phyloP scores from a whole-genome alignment of 2,329 filamentous ascomycete species.

The Aureobasidium namibiae region DNA sequence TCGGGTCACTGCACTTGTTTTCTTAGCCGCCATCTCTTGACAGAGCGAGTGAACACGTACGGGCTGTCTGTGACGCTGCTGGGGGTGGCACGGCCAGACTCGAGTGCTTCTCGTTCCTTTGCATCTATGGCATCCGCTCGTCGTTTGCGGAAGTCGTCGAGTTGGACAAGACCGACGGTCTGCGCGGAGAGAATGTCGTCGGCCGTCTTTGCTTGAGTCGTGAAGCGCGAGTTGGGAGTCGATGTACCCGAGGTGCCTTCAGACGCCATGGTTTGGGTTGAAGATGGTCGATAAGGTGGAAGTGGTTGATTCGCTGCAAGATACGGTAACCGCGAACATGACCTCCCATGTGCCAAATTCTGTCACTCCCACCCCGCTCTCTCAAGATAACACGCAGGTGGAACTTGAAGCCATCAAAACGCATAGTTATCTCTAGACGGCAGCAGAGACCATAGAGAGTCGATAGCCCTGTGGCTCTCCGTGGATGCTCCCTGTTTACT shows the following conservation, averaged over 20 bases:
- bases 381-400: too few relatives aligned
- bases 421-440: too few relatives aligned
- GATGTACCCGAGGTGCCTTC: constrained; percentile 15
- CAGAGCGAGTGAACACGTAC: constrained; percentile 23
- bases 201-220: constrained; percentile 65
- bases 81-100: constrained; percentile 28
- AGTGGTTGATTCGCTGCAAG: not conserved
- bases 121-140: constrained; percentile 89
- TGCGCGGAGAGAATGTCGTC: constrained; percentile 76
- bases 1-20: constrained; percentile 49
- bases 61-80: constrained; percentile 50
- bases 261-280: constrained; percentile 15
- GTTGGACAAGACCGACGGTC: constrained; percentile 82
- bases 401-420: too few relatives aligned
- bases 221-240: constrained; percentile 51
- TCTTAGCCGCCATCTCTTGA: constrained; percentile 37
- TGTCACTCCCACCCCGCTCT: too few relatives aligned
- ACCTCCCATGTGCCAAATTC: too few relatives aligned
- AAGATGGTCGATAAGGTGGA: not conserved
- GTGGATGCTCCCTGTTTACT: too few relatives aligned
- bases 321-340: not conserved
- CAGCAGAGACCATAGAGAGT: too few relatives aligned
- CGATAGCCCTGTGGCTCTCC: too few relatives aligned
- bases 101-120: constrained; percentile 37
- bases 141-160: constrained; percentile 92